phyloP scores from a whole-genome alignment of 805 yeast species.

The Metschnikowia anglica region DNA sequence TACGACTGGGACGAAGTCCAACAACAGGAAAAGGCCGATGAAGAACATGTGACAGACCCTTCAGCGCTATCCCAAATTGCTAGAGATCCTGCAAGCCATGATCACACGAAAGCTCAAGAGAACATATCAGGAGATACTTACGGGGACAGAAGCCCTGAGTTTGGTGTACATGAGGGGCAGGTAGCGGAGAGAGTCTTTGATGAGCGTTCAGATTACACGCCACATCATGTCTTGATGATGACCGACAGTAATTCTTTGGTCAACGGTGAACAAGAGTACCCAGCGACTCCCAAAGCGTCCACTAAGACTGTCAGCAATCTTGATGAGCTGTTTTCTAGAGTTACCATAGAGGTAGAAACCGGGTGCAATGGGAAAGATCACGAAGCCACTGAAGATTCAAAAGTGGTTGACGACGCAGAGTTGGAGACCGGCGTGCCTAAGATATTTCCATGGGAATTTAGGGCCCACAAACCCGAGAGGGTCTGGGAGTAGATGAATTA shows the following conservation, averaged over 20 bases:
- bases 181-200: constrained; percentile 35
- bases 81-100: not conserved
- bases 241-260: not conserved
- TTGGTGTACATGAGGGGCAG: constrained; percentile 18
- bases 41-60: constrained; percentile 1
- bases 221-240: constrained; percentile 25
- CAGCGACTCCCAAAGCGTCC: not conserved
- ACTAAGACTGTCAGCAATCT: not conserved
- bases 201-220: constrained; percentile 28
- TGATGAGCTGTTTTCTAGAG: not conserved
- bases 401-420: not conserved
- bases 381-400: not conserved
- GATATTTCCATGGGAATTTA: constrained; percentile 42
- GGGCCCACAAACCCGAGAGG: constrained; percentile 10
- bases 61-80: not conserved
- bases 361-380: not conserved
- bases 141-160: not conserved
- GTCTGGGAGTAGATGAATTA: constrained; percentile 8
- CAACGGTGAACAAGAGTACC: not conserved
- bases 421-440: constrained; percentile 1
- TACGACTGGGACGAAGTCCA: constrained; percentile 30
- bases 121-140: not conserved
- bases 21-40: not conserved
- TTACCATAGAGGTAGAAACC: not conserved
- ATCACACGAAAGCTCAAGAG: not conserved